Conservation (phyloP, 2,329 filamentous ascomycete genomes). For the Pseudohalonectria lignicola region DNA sequence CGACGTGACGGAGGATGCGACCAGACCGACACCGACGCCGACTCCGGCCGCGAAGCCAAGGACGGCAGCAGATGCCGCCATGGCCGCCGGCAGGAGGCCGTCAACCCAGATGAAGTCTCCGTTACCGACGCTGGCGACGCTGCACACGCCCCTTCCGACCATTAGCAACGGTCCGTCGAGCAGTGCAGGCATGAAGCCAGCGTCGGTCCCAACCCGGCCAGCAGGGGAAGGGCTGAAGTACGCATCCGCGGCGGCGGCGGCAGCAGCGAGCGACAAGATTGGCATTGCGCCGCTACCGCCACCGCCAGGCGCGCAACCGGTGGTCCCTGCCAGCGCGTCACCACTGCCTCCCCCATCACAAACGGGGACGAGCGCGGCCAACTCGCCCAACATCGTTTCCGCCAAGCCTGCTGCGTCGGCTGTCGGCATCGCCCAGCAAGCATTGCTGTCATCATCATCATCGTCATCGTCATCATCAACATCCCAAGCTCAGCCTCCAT, state of each 20-base stretch:
- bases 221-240: slow-evolving; percentile 92
- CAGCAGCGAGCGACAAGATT: slow-evolving; percentile 78
- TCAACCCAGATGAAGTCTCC: slow-evolving; percentile 90
- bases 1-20: slow-evolving; percentile 46
- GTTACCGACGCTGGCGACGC: slow-evolving; percentile 78
- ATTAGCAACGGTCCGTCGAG: slow-evolving; percentile 43
- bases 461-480: slow-evolving; percentile 4
- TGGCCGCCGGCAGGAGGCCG: slow-evolving; percentile 52
- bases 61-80: slow-evolving; percentile 44
- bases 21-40: slow-evolving; percentile 7
- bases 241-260: slow-evolving; percentile 88
- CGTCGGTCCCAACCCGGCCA: slow-evolving; percentile 70
- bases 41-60: slow-evolving; percentile 44
- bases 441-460: no score
- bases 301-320: slow-evolving; percentile 54
- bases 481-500: slow-evolving; percentile 18
- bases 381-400: slow-evolving; percentile 37
- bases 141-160: slow-evolving; percentile 62
- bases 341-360: slow-evolving; percentile 40
- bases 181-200: slow-evolving; percentile 76
- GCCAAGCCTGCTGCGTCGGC: slow-evolving; percentile 31
- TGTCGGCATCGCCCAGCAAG: no score
- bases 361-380: slow-evolving; percentile 43
- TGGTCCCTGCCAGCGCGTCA: slow-evolving; percentile 29
- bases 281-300: slow-evolving; percentile 91